Evolutionary conservation across 352 stramenopile genomes (phyloP).

Genomic region (Pythium oligandrum): DNA sequence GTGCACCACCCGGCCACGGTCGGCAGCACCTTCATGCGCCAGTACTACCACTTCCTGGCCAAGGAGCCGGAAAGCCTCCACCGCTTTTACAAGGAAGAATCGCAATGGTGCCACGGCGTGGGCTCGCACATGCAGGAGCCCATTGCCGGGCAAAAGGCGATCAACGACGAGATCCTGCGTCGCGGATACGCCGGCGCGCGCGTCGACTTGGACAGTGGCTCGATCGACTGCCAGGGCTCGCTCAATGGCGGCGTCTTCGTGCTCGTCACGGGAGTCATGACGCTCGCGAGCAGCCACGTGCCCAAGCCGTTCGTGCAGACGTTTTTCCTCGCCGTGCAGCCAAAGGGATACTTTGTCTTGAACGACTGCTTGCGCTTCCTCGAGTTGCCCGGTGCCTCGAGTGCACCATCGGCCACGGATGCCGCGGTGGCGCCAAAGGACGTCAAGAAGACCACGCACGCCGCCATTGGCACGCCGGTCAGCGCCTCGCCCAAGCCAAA

Average conservation of each 20-base stretch:
- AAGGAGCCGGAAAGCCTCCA: slow-evolving; percentile 82
- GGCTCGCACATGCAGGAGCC: slow-evolving; percentile 81
- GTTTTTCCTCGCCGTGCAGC: slow-evolving; percentile 84
- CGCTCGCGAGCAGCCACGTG: slow-evolving; percentile 36
- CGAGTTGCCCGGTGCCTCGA: slow-evolving; percentile 37
- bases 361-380: slow-evolving; percentile 87
- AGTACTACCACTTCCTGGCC: slow-evolving; percentile 87
- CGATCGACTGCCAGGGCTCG: slow-evolving; percentile 83
- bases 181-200: slow-evolving; percentile 70
- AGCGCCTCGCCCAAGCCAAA: slow-evolving; percentile 14
- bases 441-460: slow-evolving; percentile 23
- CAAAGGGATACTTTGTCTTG: slow-evolving; percentile 86
- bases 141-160: slow-evolving; percentile 68
- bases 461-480: slow-evolving; percentile 36
- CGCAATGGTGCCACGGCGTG: slow-evolving; percentile 70
- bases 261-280: slow-evolving; percentile 86
- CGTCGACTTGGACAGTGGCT: slow-evolving; percentile 77
- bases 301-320: slow-evolving; percentile 85
- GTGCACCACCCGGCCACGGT: slow-evolving; percentile 58
- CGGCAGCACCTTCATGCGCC: slow-evolving; percentile 84
- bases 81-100: slow-evolving; percentile 88
- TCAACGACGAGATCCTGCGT: slow-evolving; percentile 81
- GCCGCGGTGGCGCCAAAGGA: slow-evolving; percentile 21
- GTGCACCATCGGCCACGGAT: slow-evolving; percentile 18
- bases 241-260: slow-evolving; percentile 70